Conservation (phyloP, 2,329 filamentous ascomycete species). For the Scedosporium minutisporum region DNA sequence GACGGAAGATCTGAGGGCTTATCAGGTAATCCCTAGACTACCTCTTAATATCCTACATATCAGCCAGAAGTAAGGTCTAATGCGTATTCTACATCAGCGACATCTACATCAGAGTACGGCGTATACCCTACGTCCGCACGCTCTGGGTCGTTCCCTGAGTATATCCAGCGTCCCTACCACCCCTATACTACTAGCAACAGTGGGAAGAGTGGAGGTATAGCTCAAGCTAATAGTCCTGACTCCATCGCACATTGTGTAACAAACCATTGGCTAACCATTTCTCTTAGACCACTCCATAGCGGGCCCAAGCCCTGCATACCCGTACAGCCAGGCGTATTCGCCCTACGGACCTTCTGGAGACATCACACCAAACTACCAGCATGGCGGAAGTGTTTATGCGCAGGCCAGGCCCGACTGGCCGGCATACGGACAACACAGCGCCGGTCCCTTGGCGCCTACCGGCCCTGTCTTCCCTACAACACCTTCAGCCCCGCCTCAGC, state of each 20-base stretch:
- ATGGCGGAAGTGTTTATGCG: slow-evolving; percentile 52
- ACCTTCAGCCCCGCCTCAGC: slow-evolving; percentile 45
- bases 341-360: slow-evolving; percentile 79
- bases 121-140: slow-evolving; percentile 66
- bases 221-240: slow-evolving; percentile 89
- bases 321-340: slow-evolving; percentile 70
- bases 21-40: slow-evolving; percentile 83
- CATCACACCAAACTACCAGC: slow-evolving; percentile 72
- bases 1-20: slow-evolving; percentile 75
- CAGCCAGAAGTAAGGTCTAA: slow-evolving; percentile 67
- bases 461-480: slow-evolving; percentile 47
- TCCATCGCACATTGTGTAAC: slow-evolving; percentile 53
- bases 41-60: slow-evolving; percentile 70
- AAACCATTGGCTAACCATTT: background rate
- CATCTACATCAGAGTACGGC: slow-evolving; percentile 82
- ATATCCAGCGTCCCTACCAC: slow-evolving; percentile 77
- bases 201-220: slow-evolving; percentile 78
- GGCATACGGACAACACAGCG: slow-evolving; percentile 49
- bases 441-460: slow-evolving; percentile 37
- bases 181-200: slow-evolving; percentile 63
- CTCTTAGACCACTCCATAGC: slow-evolving; percentile 98
- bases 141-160: slow-evolving; percentile 78
- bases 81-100: slow-evolving; percentile 67
- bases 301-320: slow-evolving; percentile 83
- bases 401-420: slow-evolving; percentile 67